Evolutionary conservation across 2,329 filamentous ascomycete genomes (phyloP).

Genomic region (Ophiostoma himal-ulmi): DNA sequence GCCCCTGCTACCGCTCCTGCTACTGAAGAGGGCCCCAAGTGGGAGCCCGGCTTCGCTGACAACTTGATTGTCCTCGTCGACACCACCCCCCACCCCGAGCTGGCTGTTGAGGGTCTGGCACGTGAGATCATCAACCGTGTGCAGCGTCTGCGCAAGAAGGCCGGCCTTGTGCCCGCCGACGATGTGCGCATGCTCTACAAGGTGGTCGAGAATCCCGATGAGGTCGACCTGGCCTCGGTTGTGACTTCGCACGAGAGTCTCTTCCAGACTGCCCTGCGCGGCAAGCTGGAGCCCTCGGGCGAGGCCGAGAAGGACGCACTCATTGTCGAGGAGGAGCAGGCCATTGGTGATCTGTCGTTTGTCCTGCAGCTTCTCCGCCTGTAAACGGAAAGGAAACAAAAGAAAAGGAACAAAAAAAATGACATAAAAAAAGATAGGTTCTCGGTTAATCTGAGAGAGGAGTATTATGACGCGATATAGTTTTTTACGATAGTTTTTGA

Average conservation of each 20-base stretch:
- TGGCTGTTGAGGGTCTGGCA: slow-evolving; percentile 81
- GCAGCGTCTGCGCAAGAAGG: slow-evolving; percentile 89
- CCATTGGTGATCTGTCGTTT: slow-evolving; percentile 27
- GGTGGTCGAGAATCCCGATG: slow-evolving; percentile 71
- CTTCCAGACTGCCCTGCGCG: slow-evolving; percentile 71
- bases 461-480: slow-evolving; percentile 1
- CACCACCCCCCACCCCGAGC: slow-evolving; percentile 68
- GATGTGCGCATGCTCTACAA: slow-evolving; percentile 93
- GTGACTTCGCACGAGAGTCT: slow-evolving; percentile 61
- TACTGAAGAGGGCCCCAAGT: slow-evolving; percentile 21
- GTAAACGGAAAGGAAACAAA: slow-evolving; percentile 5
- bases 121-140: slow-evolving; percentile 91
- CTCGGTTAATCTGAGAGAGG: background rate
- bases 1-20: background rate
- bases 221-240: slow-evolving; percentile 63
- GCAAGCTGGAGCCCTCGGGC: slow-evolving; percentile 66
- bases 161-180: slow-evolving; percentile 81
- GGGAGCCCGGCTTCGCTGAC: slow-evolving; percentile 27
- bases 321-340: slow-evolving; percentile 74
- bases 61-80: slow-evolving; percentile 88
- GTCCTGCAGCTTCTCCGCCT: slow-evolving; percentile 24
- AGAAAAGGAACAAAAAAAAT: slow-evolving; percentile 1
- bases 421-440: background rate
- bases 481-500: slow-evolving; percentile 9
- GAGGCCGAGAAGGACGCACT: slow-evolving; percentile 46